Base-by-base conservation (phyloP, 2,329 filamentous ascomycete species). In the Fusarium algeriense region DNA sequence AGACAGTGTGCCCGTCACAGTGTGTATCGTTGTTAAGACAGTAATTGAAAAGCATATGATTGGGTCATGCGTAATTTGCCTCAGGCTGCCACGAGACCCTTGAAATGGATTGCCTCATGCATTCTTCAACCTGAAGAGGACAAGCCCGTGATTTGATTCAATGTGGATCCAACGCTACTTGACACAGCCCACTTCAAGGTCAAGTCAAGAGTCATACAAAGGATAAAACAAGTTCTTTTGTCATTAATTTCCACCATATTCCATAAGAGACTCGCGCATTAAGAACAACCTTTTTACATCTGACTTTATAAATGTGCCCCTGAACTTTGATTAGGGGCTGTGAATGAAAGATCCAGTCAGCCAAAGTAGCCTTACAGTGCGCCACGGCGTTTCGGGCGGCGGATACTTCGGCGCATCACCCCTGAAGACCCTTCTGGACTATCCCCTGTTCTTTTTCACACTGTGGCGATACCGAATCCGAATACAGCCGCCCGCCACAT, bases 61-160 rank as follows among this genome's bases (percentile, higher is more conserved):
- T 75, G 73, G 73, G 52, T 61, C 58, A 68, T 56, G 50, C 32
- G 49, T 1, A 3, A n/a, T 35, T 20, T 61, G 70, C 70, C 70
- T 73, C 58, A 73, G 70, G 70, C 70, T 37, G 55, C 61, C 61
- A 73, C 54, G 54, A 50, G 69, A 67, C 65, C 69, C 66, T 73
- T 67, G 20, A 46, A 59, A 67, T 52, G 50, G 53, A 56, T 62
- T 66, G 57, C 66, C 69, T 73, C 60, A 63, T 70, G 19, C 50
- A 55, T 60, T 65, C 35, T 58, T 57, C 30, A 64, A 44, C 53
- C 69, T 44, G 48, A 71, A 43, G 28, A 40, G 57, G 64, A 50
- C 52, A 64, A 71, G 67, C 52, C 53, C 64, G 68, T 71, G 64
- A 70, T 61, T 17, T 52, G 54, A 60, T 54, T 60, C 38, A 65